Evolutionary conservation across 192 early-diverging fungal genomes (phyloP).

Genomic region (Umbelopsis ramanniana): DNA sequence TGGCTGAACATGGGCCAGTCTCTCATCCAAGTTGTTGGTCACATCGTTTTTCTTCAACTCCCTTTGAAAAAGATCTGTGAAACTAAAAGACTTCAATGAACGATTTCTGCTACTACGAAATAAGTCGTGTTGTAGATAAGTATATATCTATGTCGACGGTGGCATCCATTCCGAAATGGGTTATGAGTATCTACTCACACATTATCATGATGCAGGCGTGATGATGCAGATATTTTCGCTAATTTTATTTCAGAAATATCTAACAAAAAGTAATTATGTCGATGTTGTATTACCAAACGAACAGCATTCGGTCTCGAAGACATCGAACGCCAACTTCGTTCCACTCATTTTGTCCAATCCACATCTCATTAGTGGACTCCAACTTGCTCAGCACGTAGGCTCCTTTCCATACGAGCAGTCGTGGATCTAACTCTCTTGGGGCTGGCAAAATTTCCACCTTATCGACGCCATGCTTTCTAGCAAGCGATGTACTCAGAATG

Average conservation of each 20-base stretch:
- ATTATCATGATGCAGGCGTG: no score
- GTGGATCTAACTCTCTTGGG: constrained; percentile 83
- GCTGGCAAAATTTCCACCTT: constrained; percentile 72
- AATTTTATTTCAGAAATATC: neutral
- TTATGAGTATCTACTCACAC: no score
- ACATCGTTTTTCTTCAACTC: no score
- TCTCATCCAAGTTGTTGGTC: no score
- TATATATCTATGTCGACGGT: no score
- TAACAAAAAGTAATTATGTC: neutral
- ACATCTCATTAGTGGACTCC: constrained; percentile 80
- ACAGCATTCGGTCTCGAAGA: constrained; percentile 66
- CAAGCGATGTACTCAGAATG: constrained; percentile 42
- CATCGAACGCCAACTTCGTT: constrained; percentile 65
- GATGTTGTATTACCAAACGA: constrained; percentile 59
- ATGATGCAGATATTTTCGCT: neutral
- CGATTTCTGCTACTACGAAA: no score
- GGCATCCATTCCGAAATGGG: no score
- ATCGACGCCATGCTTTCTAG: constrained; percentile 46
- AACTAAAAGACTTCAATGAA: no score
- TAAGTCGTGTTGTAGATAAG: no score
- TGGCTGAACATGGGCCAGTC: no score
- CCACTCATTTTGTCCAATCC: constrained; percentile 79
- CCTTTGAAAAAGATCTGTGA: no score
- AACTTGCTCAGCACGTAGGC: constrained; percentile 77
- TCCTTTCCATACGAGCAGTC: constrained; percentile 88